A percentile compares a stretch with the other conserved stretches of the same genome.
Evolutionary conservation across 225 moss, liverwort and hornwort species (phyloP).

Genomic region (Pseudisothecium myosuroides): DNA sequence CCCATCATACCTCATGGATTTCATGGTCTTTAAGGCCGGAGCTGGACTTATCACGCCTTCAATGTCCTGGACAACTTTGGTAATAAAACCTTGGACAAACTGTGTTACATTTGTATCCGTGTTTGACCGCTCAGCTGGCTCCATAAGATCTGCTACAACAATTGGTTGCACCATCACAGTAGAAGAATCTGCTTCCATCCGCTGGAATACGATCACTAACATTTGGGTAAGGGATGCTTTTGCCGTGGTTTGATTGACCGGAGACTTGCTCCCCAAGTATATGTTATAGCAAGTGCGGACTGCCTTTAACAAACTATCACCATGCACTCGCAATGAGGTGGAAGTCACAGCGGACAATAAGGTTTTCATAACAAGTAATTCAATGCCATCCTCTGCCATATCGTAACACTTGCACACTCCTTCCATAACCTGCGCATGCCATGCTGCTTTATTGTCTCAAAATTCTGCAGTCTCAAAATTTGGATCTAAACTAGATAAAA

Average conservation of each 20-base stretch:
- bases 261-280: conserved; percentile 87
- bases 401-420: conserved; percentile 57
- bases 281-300: conserved; percentile 98
- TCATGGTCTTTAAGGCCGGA: conserved; percentile 71
- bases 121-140: conserved; percentile 90
- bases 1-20: conserved; percentile 84
- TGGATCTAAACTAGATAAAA: neutral
- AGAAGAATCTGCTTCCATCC: conserved; percentile 99
- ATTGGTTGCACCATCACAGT: conserved; percentile 89
- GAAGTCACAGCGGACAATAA: conserved; percentile 95
- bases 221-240: conserved; percentile 99
- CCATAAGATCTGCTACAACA: conserved; percentile 99
- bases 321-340: conserved; percentile 90
- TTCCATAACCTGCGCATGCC: conserved; percentile 35
- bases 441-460: conserved; percentile 7
- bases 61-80: conserved; percentile 98
- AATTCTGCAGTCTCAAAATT: neutral
- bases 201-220: conserved; percentile 97
- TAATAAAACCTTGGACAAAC: conserved; percentile 96
- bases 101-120: conserved; percentile 86
- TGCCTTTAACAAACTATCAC: conserved; percentile 91
- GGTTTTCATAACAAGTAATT: conserved; percentile 91
- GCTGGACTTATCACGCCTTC: conserved; percentile 92
- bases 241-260: conserved; percentile 97
- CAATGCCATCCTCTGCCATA: conserved; percentile 96